Evolutionary conservation across 2,329 filamentous ascomycete species (phyloP).

Genomic region (Fusarium sp.): DNA sequence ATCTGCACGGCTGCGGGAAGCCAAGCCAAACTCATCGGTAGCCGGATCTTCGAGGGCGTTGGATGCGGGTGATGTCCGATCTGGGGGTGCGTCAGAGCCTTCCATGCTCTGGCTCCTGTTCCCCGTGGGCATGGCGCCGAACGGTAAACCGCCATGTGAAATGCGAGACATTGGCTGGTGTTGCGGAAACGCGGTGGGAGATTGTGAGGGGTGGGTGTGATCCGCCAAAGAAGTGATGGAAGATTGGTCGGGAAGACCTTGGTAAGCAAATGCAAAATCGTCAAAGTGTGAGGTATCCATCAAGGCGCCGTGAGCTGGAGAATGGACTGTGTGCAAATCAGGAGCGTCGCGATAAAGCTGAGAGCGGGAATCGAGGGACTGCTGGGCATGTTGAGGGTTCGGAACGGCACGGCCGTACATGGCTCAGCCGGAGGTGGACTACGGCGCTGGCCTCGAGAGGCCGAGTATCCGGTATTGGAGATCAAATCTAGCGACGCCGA

Average conservation of each 20-base stretch:
- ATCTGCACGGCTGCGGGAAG: constrained; percentile 57
- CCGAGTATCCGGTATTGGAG: constrained; percentile 22
- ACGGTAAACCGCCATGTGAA: constrained; percentile 38
- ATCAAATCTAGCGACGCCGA: constrained; percentile 20
- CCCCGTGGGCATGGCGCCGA: constrained; percentile 36
- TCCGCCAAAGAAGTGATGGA: constrained; percentile 52
- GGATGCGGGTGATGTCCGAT: constrained; percentile 54
- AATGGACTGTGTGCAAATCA: constrained; percentile 36
- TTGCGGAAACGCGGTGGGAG: constrained; percentile 50
- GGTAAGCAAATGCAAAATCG: constrained; percentile 63
- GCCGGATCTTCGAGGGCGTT: constrained; percentile 63
- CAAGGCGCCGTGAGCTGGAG: constrained; percentile 43
- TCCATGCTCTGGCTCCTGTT: constrained; percentile 48
- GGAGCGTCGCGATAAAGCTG: constrained; percentile 41
- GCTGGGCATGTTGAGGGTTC: constrained; percentile 46
- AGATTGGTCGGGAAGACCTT: constrained; percentile 53
- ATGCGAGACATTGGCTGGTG: constrained; percentile 41
- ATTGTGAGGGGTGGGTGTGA: constrained; percentile 46
- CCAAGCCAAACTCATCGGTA: constrained; percentile 67
- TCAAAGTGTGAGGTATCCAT: constrained; percentile 61
- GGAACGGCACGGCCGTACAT: constrained; percentile 46
- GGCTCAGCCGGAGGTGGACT: constrained; percentile 34
- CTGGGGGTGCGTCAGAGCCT: constrained; percentile 56
- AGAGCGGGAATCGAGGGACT: constrained; percentile 39
- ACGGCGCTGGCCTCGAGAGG: constrained; percentile 30